phyloP scores from a whole-genome alignment of 345 rosid species.

The Ceriops tagal region DNA sequence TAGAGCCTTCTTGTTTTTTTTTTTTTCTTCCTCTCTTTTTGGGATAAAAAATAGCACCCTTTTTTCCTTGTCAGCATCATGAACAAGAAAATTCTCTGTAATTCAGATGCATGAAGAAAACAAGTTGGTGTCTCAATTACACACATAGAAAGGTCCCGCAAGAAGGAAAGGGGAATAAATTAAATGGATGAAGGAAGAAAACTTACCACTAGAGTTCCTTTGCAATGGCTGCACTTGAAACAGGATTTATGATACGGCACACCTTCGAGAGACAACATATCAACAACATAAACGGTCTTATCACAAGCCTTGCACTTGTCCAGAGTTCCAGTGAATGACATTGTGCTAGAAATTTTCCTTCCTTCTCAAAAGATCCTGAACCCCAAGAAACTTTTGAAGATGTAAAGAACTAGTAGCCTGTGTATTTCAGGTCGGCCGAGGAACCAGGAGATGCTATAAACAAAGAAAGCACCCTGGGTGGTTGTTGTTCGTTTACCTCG shows the following conservation, averaged over 20 bases:
- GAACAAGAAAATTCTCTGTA: too few species aligned
- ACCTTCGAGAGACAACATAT: conserved; percentile 82
- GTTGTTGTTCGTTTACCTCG: conserved; percentile 21
- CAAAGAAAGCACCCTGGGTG: background rate
- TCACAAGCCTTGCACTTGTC: conserved; percentile 94
- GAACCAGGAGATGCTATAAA: background rate
- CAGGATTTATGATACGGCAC: conserved; percentile 83
- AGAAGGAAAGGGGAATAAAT: background rate
- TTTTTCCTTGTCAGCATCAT: too few species aligned
- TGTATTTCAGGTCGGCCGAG: background rate
- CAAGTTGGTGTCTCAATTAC: too few species aligned
- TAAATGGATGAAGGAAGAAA: background rate
- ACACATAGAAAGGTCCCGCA: too few species aligned
- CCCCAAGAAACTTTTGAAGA: conserved; percentile 4
- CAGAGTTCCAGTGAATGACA: conserved; percentile 88
- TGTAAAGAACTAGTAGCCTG: background rate
- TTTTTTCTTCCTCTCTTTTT: too few species aligned
- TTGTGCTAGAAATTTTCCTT: conserved; percentile 11
- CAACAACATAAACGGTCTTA: conserved; percentile 84
- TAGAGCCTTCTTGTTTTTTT: too few species aligned
- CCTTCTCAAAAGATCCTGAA: background rate
- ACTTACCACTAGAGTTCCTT: conserved; percentile 72
- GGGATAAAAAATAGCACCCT: too few species aligned
- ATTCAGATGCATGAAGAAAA: too few species aligned
- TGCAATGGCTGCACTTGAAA: conserved; percentile 94